A percentile compares a stretch with the other conserved stretches of the same genome.
phyloP scores from a whole-genome alignment of 2,329 filamentous ascomycete species.

The Lecanicillium sp. region DNA sequence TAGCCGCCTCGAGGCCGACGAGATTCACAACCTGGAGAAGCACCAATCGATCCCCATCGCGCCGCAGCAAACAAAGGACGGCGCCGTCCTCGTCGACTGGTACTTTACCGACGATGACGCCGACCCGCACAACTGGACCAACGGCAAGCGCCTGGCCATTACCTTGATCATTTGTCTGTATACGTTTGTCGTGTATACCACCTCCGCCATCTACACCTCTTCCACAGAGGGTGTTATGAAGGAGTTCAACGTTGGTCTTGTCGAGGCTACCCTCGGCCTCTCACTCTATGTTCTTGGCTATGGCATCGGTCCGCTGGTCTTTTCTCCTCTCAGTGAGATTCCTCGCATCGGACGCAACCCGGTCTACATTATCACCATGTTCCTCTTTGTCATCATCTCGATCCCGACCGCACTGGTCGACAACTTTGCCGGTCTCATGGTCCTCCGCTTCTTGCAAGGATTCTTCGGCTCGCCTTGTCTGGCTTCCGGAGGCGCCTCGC shows the following conservation, averaged over 20 bases:
- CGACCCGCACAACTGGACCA: slow-evolving; percentile 49
- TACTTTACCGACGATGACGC: slow-evolving; percentile 47
- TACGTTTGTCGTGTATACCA: slow-evolving; percentile 52
- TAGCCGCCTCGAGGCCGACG: slow-evolving; percentile 28
- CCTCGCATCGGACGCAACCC: slow-evolving; percentile 59
- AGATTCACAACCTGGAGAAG: slow-evolving; percentile 29
- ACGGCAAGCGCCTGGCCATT: slow-evolving; percentile 32
- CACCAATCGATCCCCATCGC: slow-evolving; percentile 40
- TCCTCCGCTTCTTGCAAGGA: slow-evolving; percentile 56
- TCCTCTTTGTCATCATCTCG: slow-evolving; percentile 59
- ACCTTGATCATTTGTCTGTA: slow-evolving; percentile 42
- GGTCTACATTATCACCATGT: slow-evolving; percentile 60
- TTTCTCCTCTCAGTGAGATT: slow-evolving; percentile 60
- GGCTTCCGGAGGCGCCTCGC: slow-evolving; percentile 47
- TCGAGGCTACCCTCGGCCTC: slow-evolving; percentile 48
- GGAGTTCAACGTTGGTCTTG: slow-evolving; percentile 43
- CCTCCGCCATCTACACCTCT: slow-evolving; percentile 39
- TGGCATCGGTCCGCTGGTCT: slow-evolving; percentile 57
- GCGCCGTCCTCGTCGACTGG: slow-evolving; percentile 45
- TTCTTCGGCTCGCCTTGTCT: slow-evolving; percentile 61
- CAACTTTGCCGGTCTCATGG: slow-evolving; percentile 57
- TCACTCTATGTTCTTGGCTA: slow-evolving; percentile 58
- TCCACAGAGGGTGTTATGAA: slow-evolving; percentile 39
- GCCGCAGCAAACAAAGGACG: slow-evolving; percentile 39
- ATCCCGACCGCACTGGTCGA: slow-evolving; percentile 56